Evolutionary conservation across 73 alveolate genomes (phyloP).

Genomic region (Breviolum minutum): DNA sequence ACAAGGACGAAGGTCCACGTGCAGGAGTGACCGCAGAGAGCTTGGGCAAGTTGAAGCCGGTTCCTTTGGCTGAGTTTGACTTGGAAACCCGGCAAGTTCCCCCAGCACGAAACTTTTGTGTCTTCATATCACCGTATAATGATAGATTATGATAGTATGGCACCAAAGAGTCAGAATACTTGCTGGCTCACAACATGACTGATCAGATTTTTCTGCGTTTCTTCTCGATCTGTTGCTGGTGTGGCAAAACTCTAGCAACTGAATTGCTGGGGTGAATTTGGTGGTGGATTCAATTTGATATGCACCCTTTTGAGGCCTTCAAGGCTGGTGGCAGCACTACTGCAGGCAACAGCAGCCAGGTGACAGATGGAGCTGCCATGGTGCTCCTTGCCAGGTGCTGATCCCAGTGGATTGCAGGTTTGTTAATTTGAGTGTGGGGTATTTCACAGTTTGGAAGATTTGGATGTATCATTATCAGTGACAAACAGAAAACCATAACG

Average conservation of each 20-base stretch:
- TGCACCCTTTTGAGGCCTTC: conserved; percentile 96
- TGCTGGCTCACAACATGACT: too few relatives aligned
- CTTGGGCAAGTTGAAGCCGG: conserved; percentile 98
- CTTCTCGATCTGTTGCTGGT: too few relatives aligned
- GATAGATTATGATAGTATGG: too few relatives aligned
- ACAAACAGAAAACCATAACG: neutral
- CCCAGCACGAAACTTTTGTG: too few relatives aligned
- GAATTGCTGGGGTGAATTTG: too few relatives aligned
- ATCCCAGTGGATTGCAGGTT: neutral
- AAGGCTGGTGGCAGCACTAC: conserved; percentile 99
- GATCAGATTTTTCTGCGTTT: too few relatives aligned
- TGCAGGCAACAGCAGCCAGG: conserved; percentile 99
- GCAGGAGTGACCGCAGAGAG: conserved; percentile 98
- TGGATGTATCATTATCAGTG: neutral
- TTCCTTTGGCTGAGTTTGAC: neutral
- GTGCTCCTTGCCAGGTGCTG: conserved; percentile 97
- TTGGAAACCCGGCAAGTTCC: too few relatives aligned
- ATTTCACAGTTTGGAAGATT: neutral
- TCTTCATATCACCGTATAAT: too few relatives aligned
- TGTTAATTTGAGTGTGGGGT: neutral
- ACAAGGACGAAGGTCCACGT: conserved; percentile 99
- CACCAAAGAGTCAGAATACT: too few relatives aligned
- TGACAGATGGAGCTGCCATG: conserved; percentile 99
- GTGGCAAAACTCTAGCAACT: too few relatives aligned
- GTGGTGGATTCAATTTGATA: too few relatives aligned